phyloP scores from a whole-genome alignment of 2,329 filamentous ascomycete species.

The Tothia fuscella region DNA sequence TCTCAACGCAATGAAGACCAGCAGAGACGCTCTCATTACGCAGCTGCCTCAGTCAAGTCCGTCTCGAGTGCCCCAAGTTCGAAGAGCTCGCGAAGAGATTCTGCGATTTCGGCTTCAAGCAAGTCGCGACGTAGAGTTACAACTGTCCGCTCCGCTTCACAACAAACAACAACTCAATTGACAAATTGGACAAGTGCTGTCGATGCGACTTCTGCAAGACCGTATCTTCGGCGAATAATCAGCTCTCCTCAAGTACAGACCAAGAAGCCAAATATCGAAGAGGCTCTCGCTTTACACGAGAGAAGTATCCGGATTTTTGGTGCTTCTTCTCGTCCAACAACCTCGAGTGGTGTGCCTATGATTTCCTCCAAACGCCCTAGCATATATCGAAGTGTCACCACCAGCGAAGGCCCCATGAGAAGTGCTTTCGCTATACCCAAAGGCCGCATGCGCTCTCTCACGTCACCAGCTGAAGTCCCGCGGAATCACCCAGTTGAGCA shows the following conservation, averaged over 20 bases:
- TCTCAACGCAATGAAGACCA: no score
- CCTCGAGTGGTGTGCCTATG: neutral
- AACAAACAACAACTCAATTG: no score
- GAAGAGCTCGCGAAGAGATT: slow-evolving; percentile 7
- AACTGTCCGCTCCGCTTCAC: slow-evolving; percentile 2
- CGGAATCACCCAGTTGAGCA: slow-evolving; percentile 1
- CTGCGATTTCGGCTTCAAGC: slow-evolving; percentile 3
- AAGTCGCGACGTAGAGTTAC: slow-evolving; percentile 4
- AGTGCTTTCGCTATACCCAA: neutral
- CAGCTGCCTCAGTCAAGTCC: slow-evolving; percentile 4
- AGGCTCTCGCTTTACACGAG: slow-evolving; percentile 27
- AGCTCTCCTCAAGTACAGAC: slow-evolving; percentile 20
- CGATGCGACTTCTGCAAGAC: no score
- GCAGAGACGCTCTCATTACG: no score
- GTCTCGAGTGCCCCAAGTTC: neutral
- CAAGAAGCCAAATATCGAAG: slow-evolving; percentile 22
- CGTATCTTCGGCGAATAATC: no score
- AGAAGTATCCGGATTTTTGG: slow-evolving; percentile 23
- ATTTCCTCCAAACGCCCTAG: neutral
- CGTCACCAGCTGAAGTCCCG: neutral
- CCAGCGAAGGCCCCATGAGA: neutral
- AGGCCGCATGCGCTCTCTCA: neutral
- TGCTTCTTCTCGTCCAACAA: slow-evolving; percentile 1
- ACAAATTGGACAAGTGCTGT: no score
- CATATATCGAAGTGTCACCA: neutral